phyloP scores from a whole-genome alignment of 495 filamentous ascomycete species.

The Penicillium robsamsonii region DNA sequence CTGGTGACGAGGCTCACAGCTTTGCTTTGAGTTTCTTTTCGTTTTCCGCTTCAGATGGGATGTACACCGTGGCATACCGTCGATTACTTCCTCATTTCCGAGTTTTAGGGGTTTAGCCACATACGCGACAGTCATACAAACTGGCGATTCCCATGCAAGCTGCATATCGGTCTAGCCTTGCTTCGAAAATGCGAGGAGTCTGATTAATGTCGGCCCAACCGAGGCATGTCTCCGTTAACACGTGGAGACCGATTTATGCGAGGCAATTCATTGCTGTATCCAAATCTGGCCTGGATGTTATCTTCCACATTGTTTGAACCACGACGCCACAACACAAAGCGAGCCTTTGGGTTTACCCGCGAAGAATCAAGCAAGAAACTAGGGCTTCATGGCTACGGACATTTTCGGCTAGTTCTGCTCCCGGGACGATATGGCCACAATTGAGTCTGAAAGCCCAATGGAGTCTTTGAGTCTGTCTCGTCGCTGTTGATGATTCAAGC shows the following conservation, averaged over 20 bases:
- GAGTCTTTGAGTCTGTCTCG: neutral
- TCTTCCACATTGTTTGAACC: neutral
- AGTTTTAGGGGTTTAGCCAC: neutral
- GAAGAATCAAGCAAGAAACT: neutral
- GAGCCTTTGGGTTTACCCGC: neutral
- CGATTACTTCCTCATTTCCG: neutral
- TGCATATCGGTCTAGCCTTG: slow-evolving; percentile 1
- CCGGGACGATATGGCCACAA: neutral
- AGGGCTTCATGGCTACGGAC: neutral
- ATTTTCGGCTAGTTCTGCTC: neutral
- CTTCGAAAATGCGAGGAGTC: neutral
- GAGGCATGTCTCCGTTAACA: neutral
- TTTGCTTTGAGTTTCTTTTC: neutral
- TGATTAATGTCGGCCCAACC: neutral
- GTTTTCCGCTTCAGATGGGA: no score
- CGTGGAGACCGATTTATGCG: neutral
- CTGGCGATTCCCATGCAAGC: neutral
- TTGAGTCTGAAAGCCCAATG: no score
- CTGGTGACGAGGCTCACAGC: neutral
- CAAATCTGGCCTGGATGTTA: neutral
- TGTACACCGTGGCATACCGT: no score
- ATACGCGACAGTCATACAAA: neutral
- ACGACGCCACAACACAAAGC: neutral
- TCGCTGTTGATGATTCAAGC: neutral
- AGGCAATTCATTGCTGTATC: neutral